Evolutionary conservation across 2,329 filamentous ascomycete genomes (phyloP).

Genomic region (Aspergillus calidoustus): DNA sequence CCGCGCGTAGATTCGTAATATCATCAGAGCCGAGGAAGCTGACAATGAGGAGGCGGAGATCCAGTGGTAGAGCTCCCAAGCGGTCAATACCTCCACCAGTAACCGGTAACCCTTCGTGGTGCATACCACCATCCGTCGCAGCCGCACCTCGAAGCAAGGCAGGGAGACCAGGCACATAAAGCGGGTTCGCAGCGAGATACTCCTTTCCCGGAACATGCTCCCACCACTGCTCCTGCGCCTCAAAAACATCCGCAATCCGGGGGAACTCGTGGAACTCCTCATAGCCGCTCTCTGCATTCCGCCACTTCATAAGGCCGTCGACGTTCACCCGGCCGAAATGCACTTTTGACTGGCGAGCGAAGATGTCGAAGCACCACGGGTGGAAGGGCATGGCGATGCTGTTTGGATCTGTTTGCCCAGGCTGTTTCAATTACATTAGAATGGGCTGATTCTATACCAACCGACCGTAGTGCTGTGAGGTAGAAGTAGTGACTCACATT

Average conservation of each 20-base stretch:
- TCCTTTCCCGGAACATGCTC: slow-evolving; percentile 13
- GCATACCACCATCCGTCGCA: background rate
- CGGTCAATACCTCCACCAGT: background rate
- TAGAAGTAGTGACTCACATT: background rate
- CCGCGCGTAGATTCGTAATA: slow-evolving; percentile 12
- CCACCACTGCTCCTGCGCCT: slow-evolving; percentile 13
- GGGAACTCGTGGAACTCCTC: background rate
- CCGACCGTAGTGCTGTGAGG: background rate
- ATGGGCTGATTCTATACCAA: background rate
- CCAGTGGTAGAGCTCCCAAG: slow-evolving; percentile 3
- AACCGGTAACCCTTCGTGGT: background rate
- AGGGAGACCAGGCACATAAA: slow-evolving; percentile 18
- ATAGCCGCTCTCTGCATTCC: slow-evolving; percentile 17
- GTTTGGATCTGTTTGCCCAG: background rate
- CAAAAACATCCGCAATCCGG: background rate
- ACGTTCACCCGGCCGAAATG: slow-evolving; percentile 18
- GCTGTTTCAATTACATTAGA: background rate
- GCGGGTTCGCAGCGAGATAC: slow-evolving; percentile 24
- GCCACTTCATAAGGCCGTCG: slow-evolving; percentile 20
- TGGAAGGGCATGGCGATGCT: slow-evolving; percentile 24
- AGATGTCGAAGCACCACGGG: slow-evolving; percentile 29
- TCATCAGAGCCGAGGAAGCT: slow-evolving; percentile 11
- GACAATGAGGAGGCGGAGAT: slow-evolving; percentile 14
- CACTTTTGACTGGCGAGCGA: slow-evolving; percentile 22
- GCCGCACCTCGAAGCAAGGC: slow-evolving; percentile 6